Base-by-base conservation (phyloP, 352 stramenopile genomes). In the Phytopythium helicoides region DNA sequence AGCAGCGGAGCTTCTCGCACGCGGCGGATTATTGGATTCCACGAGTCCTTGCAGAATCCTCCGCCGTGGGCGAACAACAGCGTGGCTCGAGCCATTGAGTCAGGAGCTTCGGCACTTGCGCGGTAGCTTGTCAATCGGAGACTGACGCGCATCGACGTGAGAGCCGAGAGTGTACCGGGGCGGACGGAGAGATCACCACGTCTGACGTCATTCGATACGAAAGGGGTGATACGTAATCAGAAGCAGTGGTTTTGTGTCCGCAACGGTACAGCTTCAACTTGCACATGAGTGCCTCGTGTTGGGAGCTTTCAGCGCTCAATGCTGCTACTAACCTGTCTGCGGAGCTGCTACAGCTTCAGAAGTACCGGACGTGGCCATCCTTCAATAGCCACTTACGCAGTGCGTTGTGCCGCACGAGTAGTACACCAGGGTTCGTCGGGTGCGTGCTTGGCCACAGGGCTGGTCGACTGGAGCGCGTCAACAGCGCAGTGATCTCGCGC, bases 371-470 rank as follows among this genome's bases (percentile, higher is more conserved):
- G 25, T 44, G 37, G 12, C 73, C 70, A 39, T 64, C 64, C 54
- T 81, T 78, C 38, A 60, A 31, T 8, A 89, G 64, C 77, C 81
- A 91, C 51, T 78, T 76, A 23, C 62, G 62, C 39, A 91, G 54
- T 37, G 63, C 54, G 18, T 84, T 80, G 31, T 64, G 62, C 9
- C 68, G 75, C 15, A 89, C 56, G 19, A 89, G 48, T 35, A 89
- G 53, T 12, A 89, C 68, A 9, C 78, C 78, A 1, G 73, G 62
- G 53, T 89, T 89, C 0, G 65, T 89, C 21, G 71, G 71, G 49
- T 89, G 75, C 8, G 52, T 47, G 18, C 72, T 72, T 1, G 75
- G 64, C 59, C 73, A 85, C 25, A 89, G 68, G 16, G 68, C 51
- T 14, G 78, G 75, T 0, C 71, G 62, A 50, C 71, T 77, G 31